Evolutionary conservation across 2,329 filamentous ascomycete genomes (phyloP).

Genomic region (Cordyceps militaris): DNA sequence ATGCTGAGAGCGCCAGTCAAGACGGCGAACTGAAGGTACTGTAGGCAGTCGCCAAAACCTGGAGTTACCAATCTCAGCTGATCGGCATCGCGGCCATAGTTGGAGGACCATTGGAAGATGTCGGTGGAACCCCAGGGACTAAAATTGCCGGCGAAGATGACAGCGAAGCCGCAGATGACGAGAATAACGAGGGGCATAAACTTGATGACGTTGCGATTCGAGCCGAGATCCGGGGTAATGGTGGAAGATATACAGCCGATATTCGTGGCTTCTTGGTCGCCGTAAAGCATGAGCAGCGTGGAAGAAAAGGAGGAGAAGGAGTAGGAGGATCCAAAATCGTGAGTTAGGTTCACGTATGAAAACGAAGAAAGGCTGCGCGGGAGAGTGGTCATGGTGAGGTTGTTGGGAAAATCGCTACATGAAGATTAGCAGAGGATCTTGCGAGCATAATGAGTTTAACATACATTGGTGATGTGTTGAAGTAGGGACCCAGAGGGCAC

Average conservation of each 20-base stretch:
- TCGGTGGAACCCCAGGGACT: constrained; percentile 93
- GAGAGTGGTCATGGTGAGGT: constrained; percentile 31
- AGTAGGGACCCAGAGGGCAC: constrained; percentile 73
- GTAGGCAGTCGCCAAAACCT: constrained; percentile 91
- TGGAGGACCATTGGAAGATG: constrained; percentile 93
- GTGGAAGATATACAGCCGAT: constrained; percentile 77
- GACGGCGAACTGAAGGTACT: constrained; percentile 91
- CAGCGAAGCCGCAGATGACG: constrained; percentile 72
- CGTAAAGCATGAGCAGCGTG: constrained; percentile 68
- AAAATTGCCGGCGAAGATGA: constrained; percentile 74
- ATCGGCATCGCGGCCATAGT: constrained; percentile 91
- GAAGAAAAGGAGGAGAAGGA: constrained; percentile 75
- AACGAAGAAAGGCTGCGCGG: constrained; percentile 43
- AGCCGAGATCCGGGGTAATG: constrained; percentile 76
- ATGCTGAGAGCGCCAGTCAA: constrained; percentile 82
- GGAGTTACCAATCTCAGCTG: constrained; percentile 86
- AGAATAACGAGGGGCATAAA: constrained; percentile 76
- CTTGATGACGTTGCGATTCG: constrained; percentile 59
- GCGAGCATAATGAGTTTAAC: constrained; percentile 15
- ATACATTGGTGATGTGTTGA: constrained; percentile 41
- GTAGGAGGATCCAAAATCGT: constrained; percentile 75
- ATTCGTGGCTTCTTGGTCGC: constrained; percentile 53
- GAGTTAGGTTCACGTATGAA: constrained; percentile 65
- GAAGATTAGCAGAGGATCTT: constrained; percentile 13
- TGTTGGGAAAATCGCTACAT: constrained; percentile 29